Base-by-base conservation (phyloP, 2,329 filamentous ascomycete species). In the Colletotrichum orchidophilum region DNA sequence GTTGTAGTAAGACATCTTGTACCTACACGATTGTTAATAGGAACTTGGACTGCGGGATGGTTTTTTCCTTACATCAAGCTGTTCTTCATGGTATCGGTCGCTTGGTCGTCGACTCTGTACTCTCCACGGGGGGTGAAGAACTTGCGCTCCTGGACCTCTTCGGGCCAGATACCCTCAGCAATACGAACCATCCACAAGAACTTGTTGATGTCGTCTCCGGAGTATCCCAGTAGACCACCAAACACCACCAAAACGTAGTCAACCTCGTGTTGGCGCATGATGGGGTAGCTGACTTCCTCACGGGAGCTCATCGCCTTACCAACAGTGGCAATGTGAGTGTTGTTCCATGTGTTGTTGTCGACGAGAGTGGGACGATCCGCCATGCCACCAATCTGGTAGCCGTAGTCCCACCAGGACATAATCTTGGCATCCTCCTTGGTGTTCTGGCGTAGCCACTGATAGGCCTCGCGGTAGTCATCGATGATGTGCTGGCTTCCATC, bases 1-100 rank as follows among this genome's bases (percentile, higher is more conserved):
- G 88, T 98, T 98, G 90, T 99, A 94, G 89, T 99, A 99, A 26
- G 95, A 98, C 95, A 99, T 98, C 89, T 99, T 99, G 90, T 99
- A 99, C 94, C 95, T 97, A 75, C 74, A 33, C 33, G 46, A 12
- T 29, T 60, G 77, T 82, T 72, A 81, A 79, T 53, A 74, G 42
- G 26, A 31, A 35, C 11, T 49, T 12, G 24, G 31, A 33, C 18
- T 9, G 52, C 18, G n/a, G 26, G 31, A 8, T 7, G 15, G 11
- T 29, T n/a, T 9, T 39, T 53, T 31, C 85, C 94, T 88, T 88
- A 97, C 96, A 98, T 98, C 88, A 99, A 89, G 84, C 95, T 98
- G 90, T 99, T 97, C 87, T 94, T 96, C 96, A 99, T 99, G 54
- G 96, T 94, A 27, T 96, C 94, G 6, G 95, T 97, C 63, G 96